These are phyloP conservation scores for Yarrowia osloensis DNA, from an alignment of 805 yeast genomes.

Conservation along the genomic window DNA sequence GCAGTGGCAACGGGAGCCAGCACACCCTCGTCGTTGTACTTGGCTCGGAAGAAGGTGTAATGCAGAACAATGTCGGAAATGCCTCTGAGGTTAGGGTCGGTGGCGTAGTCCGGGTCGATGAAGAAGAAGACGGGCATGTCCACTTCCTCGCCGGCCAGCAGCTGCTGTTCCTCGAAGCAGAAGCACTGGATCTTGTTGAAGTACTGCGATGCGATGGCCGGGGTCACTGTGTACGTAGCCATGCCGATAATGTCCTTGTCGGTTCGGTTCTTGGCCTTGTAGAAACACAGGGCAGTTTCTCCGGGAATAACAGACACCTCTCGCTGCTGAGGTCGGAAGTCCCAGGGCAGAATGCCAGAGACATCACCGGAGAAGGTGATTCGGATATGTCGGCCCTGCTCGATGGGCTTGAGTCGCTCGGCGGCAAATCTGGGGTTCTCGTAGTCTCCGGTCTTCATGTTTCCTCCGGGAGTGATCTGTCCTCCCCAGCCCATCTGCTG, in stretches of 20 bases:
- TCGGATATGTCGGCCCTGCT: slow-evolving; percentile 75
- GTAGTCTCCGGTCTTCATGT: slow-evolving; percentile 18
- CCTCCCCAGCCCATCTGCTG: slow-evolving; percentile 97
- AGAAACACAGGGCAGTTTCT: slow-evolving; percentile 95
- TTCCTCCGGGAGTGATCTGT: slow-evolving; percentile 62
- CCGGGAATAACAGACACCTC: slow-evolving; percentile 94
- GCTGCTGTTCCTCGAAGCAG: slow-evolving; percentile 94
- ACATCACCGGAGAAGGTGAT: slow-evolving; percentile 92
- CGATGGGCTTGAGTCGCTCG: slow-evolving; percentile 85
- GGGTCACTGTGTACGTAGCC: slow-evolving; percentile 97
- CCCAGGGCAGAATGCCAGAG: slow-evolving; percentile 90
- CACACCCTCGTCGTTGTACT: slow-evolving; percentile 37
- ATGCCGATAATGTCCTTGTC: slow-evolving; percentile 93
- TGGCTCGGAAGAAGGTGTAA: slow-evolving; percentile 77
- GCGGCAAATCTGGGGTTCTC: slow-evolving; percentile 78
- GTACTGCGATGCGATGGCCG: slow-evolving; percentile 94
- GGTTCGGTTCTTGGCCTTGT: slow-evolving; percentile 83
- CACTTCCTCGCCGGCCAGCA: slow-evolving; percentile 94
- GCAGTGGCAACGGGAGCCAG: slow-evolving; percentile 36
- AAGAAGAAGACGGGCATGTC: slow-evolving; percentile 99
- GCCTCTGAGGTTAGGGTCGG: slow-evolving; percentile 89
- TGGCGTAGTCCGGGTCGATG: slow-evolving; percentile 92
- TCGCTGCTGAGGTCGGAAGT: slow-evolving; percentile 87
- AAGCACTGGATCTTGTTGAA: slow-evolving; percentile 97
- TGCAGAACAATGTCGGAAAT: slow-evolving; percentile 87